Evolutionary conservation across 1,284 basidiomycete species (phyloP), one percentile per base, ranked within the genome.

Genomic region (Golubevia pallescens): DNA sequence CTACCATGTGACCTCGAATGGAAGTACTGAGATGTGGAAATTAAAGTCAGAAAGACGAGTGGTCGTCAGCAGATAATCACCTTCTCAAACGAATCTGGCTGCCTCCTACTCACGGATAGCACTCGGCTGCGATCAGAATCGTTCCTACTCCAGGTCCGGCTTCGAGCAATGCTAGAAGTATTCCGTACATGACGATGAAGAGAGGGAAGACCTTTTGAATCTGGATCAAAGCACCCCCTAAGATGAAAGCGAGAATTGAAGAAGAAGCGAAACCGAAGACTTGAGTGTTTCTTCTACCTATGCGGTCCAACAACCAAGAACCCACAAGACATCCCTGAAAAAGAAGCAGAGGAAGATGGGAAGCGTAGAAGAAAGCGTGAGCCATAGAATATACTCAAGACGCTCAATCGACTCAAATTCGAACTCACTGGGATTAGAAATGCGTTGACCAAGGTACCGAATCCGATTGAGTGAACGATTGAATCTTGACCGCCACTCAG

Each of bases 371-470:
- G 42, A 48, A 16, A 48, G 42, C 42, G 8, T 16, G 16, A 48
- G 42, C 16, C 42, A 48, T 48, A 16, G 42, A 48, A 16, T 16
- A 13, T 48, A 48, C 13, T 48, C 42, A 13, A 16, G 42, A 16
- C 42, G 42, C 42, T 28, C 28, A 28, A 28, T 28, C 28, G 28
- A 28, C 28, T 28, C 28, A 28, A 28, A 28, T 28, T 28, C 28
- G 28, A 13, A 48, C 42, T 48, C 42, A 38, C 34, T 16, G 66
- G 66, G 8, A 68, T 23, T 14, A 23, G 14, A 66, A 83, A 83
- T 16, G 67, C 48, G 66, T 81, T 80, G 60, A 83, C 73, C 20
- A 81, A 60, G 2, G 73, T 74, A 1, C 76, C 71, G 66, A 70
- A 83, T 3, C 80, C 80, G 32, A 79, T 73, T 51, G 70, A 62